These are phyloP conservation scores for Alternaria novae-zelandiae DNA, from an alignment of 2,329 filamentous ascomycete genomes.

Conservation along the genomic window DNA sequence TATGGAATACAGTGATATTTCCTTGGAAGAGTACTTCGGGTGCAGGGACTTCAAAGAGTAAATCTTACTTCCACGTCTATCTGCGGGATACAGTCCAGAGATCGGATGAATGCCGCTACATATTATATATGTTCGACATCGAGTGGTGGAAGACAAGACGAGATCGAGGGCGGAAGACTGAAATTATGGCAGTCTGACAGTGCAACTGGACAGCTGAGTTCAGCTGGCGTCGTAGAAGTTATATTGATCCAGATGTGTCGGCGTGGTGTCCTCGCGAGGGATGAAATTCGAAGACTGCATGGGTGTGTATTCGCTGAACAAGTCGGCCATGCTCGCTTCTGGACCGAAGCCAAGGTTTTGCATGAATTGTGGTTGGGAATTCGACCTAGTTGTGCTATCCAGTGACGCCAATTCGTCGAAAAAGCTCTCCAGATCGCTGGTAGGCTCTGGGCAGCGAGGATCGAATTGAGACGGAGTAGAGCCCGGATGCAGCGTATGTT, in stretches of 20 bases:
- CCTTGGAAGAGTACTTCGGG: background rate
- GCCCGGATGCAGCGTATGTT: slow-evolving; percentile 17
- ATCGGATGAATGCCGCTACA: background rate
- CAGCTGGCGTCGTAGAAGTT: slow-evolving; percentile 35
- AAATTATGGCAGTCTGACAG: background rate
- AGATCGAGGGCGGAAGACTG: background rate
- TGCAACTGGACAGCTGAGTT: background rate
- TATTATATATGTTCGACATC: background rate
- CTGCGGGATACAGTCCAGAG: background rate
- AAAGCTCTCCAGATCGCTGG: slow-evolving; percentile 57
- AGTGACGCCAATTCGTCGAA: slow-evolving; percentile 66
- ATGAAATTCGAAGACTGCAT: slow-evolving; percentile 45
- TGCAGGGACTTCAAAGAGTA: background rate
- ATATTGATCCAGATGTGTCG: slow-evolving; percentile 32
- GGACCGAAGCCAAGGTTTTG: slow-evolving; percentile 70
- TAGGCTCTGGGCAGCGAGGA: slow-evolving; percentile 44
- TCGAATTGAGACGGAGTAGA: slow-evolving; percentile 21
- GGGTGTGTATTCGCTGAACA: slow-evolving; percentile 54
- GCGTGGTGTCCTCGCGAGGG: slow-evolving; percentile 21
- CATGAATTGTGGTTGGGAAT: slow-evolving; percentile 69
- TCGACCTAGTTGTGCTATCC: slow-evolving; percentile 60
- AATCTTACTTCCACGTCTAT: background rate
- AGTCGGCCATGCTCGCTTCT: slow-evolving; percentile 64
- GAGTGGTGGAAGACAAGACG: background rate
- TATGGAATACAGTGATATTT: background rate